Base-by-base conservation (phyloP, 2,329 filamentous ascomycete genomes). In the Xylaria sp. region DNA sequence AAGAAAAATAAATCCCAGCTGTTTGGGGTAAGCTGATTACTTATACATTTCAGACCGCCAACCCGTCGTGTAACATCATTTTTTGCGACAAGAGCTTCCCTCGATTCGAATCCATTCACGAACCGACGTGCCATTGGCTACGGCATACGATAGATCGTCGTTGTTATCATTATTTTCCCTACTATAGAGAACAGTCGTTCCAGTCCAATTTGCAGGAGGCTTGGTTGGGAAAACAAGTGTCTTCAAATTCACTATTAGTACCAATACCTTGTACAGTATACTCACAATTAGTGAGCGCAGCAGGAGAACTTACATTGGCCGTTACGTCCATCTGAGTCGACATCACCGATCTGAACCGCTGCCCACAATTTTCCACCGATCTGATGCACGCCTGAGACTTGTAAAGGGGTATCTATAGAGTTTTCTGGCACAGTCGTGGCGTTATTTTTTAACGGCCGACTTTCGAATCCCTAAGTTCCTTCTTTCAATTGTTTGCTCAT, bases 1-100 rank as follows among this genome's bases (percentile, higher is more conserved):
- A 66, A 68, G 60, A 73, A 71, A 68, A 73, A 23, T 7, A 69
- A 69, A 59, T 49, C 53, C 28, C 58, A 63, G 38, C 15, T 17
- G 2, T 56, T 58, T 63, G 58, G 40, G 63, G 62, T 54, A 48
- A 42, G 63, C 38, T 56, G 65, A 57, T 51, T 42, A 59, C 46
- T 59, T 65, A 53, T 46, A 66, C 67, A 64, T 61, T 54, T 63
- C 46, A 6, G 51, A 59, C 42, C 42, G 51, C n/a, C 28, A 33
- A 57, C 31, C 40, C 51, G 31, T 59, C 48, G 63, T 66, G 67
- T 57, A 63, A 64, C 67, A 56, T 23, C n/a, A 49, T 26, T 44
- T 62, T 48, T 53, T 51, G 54, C 48, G 38, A 36, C 33, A 48
- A 48, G 28, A 48, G 17, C n/a, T 31, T 31, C 59, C 49, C 17